Percentiles rank a stretch among this genome's conserved stretches.
Evolutionary conservation across 345 rosid genomes (phyloP).

Genomic region (Jatropha curcas): DNA sequence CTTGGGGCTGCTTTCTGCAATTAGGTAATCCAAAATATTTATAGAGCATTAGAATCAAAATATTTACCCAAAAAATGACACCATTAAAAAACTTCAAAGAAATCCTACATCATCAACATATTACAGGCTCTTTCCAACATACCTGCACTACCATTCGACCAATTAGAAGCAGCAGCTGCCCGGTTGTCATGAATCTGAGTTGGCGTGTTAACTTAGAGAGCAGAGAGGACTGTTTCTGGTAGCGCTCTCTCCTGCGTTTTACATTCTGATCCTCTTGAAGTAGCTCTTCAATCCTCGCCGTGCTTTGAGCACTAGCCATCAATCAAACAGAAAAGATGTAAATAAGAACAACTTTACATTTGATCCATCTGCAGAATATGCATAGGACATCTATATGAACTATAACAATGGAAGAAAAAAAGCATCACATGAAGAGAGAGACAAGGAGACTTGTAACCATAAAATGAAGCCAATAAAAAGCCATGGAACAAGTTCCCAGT

Average conservation of each 20-base stretch:
- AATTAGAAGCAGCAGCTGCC: constrained; percentile 81
- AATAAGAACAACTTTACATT: neutral
- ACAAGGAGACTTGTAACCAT: neutral
- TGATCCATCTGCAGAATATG: neutral
- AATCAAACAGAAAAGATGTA: neutral
- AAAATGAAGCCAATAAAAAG: too few species aligned
- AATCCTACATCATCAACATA: neutral
- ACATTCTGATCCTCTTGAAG: constrained; percentile 90
- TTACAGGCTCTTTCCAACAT: neutral
- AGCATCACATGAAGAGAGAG: neutral
- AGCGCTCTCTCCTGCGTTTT: constrained; percentile 70
- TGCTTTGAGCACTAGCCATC: constrained; percentile 67
- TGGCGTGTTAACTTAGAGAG: constrained; percentile 77
- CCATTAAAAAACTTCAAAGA: neutral
- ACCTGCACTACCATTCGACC: constrained; percentile 65
- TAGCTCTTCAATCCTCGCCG: constrained; percentile 73
- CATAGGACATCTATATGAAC: neutral
- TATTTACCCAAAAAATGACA: neutral
- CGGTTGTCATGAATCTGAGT: constrained; percentile 89
- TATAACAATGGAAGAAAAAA: neutral
- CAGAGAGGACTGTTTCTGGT: constrained; percentile 81
- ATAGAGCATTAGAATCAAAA: neutral
- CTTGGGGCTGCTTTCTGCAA: constrained; percentile 84
- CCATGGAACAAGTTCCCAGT: neutral
- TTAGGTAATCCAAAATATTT: neutral